Evolutionary conservation across 164 flowering plant species (phyloP).

Genomic region (Warburgia ugandensis): DNA sequence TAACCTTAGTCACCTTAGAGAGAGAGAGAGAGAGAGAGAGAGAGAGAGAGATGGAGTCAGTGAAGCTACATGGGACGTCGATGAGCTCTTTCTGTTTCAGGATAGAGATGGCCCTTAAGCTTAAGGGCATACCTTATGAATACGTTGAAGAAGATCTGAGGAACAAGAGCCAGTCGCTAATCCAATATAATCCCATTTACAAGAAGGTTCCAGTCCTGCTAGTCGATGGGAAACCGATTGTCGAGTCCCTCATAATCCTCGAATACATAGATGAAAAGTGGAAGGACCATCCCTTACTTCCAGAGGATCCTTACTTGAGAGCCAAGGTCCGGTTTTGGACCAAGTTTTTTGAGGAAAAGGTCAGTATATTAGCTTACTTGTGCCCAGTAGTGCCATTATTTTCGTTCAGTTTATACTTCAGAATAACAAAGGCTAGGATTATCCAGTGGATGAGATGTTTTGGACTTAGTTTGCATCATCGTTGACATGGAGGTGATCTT

Average conservation of each 20-base stretch:
- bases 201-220: constrained; percentile 11
- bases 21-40: no score
- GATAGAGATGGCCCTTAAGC: constrained; percentile 20
- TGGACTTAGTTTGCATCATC: no score
- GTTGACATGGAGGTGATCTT: no score
- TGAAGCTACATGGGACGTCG: constrained; percentile 13
- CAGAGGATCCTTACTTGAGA: constrained; percentile 14
- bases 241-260: constrained; percentile 23
- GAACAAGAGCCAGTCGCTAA: constrained; percentile 23
- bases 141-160: constrained; percentile 19
- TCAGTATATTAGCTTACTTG: not conserved
- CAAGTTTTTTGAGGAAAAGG: constrained; percentile 4
- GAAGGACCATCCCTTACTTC: constrained; percentile 16
- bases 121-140: constrained; percentile 25
- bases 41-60: not conserved
- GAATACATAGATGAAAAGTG: constrained; percentile 30
- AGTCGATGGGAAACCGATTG: constrained; percentile 20
- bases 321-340: constrained; percentile 24
- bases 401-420: no score
- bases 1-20: not conserved
- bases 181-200: constrained; percentile 6
- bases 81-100: constrained; percentile 10
- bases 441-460: no score
- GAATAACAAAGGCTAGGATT: no score
- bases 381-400: not conserved